Conservation (phyloP, 352 stramenopile species). For the Globisporangium paroecandrum region DNA sequence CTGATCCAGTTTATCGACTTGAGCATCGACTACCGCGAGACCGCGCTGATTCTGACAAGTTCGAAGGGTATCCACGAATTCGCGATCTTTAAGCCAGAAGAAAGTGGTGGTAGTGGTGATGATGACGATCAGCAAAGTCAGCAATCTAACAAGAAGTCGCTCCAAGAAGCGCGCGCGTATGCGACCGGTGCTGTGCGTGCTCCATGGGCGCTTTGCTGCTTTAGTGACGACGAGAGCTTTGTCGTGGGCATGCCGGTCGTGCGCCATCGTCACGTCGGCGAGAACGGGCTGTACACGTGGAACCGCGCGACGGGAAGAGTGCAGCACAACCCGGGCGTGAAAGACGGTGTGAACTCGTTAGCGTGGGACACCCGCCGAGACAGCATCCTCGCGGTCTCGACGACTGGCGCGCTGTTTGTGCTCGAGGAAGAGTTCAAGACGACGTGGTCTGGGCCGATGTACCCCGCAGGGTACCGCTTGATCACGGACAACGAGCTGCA, state of each 20-base stretch:
- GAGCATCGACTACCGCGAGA: conserved; percentile 48
- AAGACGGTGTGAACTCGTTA: conserved; percentile 63
- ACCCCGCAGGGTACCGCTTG: conserved; percentile 72
- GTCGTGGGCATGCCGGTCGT: conserved; percentile 73
- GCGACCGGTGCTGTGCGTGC: conserved; percentile 66
- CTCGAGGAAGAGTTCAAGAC: conserved; percentile 75
- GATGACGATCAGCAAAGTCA: not conserved
- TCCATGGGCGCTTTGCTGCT: conserved; percentile 70
- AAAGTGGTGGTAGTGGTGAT: not conserved
- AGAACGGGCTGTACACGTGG: conserved; percentile 82
- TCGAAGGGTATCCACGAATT: conserved; percentile 80
- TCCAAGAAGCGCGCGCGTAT: conserved; percentile 53
- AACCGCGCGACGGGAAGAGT: conserved; percentile 44
- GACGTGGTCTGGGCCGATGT: conserved; percentile 81
- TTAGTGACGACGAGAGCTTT: conserved; percentile 62
- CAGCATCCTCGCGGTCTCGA: conserved; percentile 61
- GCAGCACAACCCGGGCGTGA: conserved; percentile 74
- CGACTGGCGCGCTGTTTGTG: conserved; percentile 59
- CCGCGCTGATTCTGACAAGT: conserved; percentile 53
- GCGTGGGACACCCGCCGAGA: conserved; percentile 55
- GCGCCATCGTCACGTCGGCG: conserved; percentile 74
- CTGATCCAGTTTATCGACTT: conserved; percentile 72
- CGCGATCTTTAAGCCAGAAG: conserved; percentile 10
- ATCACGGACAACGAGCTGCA: conserved; percentile 81
- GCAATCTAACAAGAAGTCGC: conserved; percentile 12